Evolutionary conservation across 495 filamentous ascomycete species (phyloP), one percentile per base, ranked within the genome.

Genomic region (Neurospora hispaniola): DNA sequence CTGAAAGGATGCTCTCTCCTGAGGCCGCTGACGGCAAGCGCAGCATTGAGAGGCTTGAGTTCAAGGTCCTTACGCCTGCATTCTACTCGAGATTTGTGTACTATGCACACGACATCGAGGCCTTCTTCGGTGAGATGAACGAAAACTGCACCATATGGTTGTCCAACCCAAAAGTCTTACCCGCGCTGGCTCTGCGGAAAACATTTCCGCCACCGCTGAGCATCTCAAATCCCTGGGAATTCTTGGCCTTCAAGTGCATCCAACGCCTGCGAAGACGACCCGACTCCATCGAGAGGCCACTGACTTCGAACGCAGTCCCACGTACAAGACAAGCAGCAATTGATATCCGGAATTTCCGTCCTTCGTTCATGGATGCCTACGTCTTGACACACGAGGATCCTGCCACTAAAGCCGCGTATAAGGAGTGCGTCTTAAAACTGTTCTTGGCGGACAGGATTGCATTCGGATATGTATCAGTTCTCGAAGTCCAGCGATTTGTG

Each of bases 61-160:
- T 91, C 73, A 85, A 84, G 39, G 78, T 90, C 20, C 79, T 89
- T 2, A 89, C 85, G 0, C 89, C 90, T 2, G 82, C 79, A 2
- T 92, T 91, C 76, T 92, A 91, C 78, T 82, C 85, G 59, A 81
- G 85, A 66, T 85, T 91, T 66, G 84, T 87, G 27, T 80, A 85
- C 74, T 87, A 88, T 73, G 75, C 82, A 9, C 81, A 88, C 75
- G 79, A 84, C 38, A 76, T 85, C 16, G 85, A 88, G 74, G 87
- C 83, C 2, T 77, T 90, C 42, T 81, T 85, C 54, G 79, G 80
- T 46, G 87, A 90, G 75, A 73, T 84, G 14, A 77, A 83, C 23
- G 85, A 86, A 73, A 87, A 82, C 74, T 78, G 79, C 38, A 91
- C 86, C 1, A 77, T 90, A 27, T 83, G 80, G 77, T 76, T 89